A percentile compares a stretch with the other conserved stretches of the same genome.
These are phyloP conservation scores for Penicillium sp. DNA, from an alignment of 2,329 filamentous ascomycete genomes.

Conservation along the genomic window DNA sequence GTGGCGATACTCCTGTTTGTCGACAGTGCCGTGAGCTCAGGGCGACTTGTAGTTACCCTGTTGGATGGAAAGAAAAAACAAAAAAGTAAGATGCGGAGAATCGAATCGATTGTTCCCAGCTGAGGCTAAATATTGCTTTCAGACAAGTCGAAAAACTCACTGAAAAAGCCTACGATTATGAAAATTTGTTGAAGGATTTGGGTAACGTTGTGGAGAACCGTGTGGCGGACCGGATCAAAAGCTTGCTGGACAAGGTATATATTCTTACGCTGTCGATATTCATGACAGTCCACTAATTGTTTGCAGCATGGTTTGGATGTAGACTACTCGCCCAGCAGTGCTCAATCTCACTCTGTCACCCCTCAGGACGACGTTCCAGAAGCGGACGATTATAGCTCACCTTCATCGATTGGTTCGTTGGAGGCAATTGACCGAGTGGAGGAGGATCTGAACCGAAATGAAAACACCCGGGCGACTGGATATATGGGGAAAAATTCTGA, in stretches of 20 bases:
- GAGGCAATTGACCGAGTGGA: slow-evolving; percentile 49
- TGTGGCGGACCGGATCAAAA: slow-evolving; percentile 37
- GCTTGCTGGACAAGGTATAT: slow-evolving; percentile 39
- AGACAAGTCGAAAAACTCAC: slow-evolving; percentile 38
- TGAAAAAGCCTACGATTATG: slow-evolving; percentile 38
- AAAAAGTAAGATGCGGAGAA: slow-evolving; percentile 33
- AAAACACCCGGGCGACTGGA: slow-evolving; percentile 39
- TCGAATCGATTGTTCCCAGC: background rate
- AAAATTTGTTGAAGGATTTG: slow-evolving; percentile 41
- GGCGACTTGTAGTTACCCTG: slow-evolving; percentile 37
- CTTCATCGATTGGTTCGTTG: slow-evolving; percentile 43
- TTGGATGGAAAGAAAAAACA: slow-evolving; percentile 40
- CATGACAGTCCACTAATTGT: slow-evolving; percentile 3
- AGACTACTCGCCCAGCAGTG: slow-evolving; percentile 23
- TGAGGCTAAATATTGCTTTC: too few species aligned
- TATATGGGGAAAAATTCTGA: slow-evolving; percentile 51
- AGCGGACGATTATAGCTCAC: slow-evolving; percentile 28
- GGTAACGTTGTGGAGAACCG: slow-evolving; percentile 32
- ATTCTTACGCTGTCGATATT: background rate
- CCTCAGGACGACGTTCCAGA: slow-evolving; percentile 30
- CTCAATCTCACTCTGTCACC: slow-evolving; percentile 31
- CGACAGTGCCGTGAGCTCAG: slow-evolving; percentile 38
- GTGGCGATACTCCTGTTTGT: slow-evolving; percentile 39
- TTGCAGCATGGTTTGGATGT: slow-evolving; percentile 25
- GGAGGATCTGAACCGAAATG: slow-evolving; percentile 44